Conservation (phyloP, 768 basidiomycete species). For the Naganishia onofrii region DNA sequence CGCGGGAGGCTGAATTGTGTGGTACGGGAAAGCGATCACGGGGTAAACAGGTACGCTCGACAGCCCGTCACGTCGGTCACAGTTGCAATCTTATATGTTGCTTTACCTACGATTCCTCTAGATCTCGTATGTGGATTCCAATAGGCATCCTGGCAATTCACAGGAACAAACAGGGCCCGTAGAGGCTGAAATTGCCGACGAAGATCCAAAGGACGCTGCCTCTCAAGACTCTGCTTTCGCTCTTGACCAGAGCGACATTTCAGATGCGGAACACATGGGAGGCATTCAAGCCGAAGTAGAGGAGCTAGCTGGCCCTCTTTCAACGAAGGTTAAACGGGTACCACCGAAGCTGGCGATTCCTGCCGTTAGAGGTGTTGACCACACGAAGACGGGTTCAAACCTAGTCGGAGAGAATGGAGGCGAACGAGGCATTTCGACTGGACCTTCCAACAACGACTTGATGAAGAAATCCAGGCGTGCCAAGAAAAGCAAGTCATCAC, state of each 20-base stretch:
- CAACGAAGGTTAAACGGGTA: not conserved
- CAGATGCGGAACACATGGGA: not conserved
- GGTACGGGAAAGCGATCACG: slow-evolving; percentile 28
- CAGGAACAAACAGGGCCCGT: not conserved
- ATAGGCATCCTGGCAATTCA: not conserved
- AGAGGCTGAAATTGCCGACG: not conserved
- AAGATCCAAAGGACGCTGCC: not conserved
- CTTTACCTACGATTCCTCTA: not conserved
- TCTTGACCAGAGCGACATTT: not conserved
- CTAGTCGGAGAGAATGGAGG: not conserved
- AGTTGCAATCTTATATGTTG: not conserved
- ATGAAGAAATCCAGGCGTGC: slow-evolving; percentile 5
- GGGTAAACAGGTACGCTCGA: slow-evolving; percentile 4
- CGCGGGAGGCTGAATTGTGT: slow-evolving; percentile 23
- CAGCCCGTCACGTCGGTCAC: not conserved
- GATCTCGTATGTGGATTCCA: not conserved
- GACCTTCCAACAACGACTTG: not conserved
- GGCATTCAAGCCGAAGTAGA: not conserved
- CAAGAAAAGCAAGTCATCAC: not conserved
- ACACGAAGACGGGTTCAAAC: not conserved
- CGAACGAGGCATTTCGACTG: not conserved
- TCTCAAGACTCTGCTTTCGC: slow-evolving; percentile 10
- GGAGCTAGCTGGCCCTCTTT: not conserved
- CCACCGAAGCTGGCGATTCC: not conserved
- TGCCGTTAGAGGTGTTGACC: too few relatives aligned